These are phyloP conservation scores for Acacia confusa DNA, from an alignment of 306 rosid genomes.

Conservation along the genomic window DNA sequence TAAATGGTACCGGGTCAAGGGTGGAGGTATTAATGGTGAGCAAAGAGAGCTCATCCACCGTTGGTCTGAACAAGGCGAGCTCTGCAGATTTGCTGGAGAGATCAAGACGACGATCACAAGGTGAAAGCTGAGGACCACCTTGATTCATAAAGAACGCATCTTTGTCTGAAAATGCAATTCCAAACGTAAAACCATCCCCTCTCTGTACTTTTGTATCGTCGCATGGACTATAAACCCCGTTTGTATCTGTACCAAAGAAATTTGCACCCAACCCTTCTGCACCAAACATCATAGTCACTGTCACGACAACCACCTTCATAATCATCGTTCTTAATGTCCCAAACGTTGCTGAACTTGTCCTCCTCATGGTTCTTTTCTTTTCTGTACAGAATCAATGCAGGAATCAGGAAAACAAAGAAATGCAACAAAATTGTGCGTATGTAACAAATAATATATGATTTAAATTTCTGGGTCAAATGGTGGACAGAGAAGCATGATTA, in stretches of 20 bases:
- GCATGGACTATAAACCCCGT: slow-evolving; percentile 74
- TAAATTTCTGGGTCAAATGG: background rate
- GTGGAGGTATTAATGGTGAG: slow-evolving; percentile 51
- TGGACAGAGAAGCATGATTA: slow-evolving; percentile 11
- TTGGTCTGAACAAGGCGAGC: slow-evolving; percentile 69
- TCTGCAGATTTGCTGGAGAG: slow-evolving; percentile 48
- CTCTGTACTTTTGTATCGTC: slow-evolving; percentile 66
- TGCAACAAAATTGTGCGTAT: background rate
- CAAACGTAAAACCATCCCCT: slow-evolving; percentile 78
- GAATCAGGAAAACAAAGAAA: background rate
- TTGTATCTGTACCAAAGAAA: slow-evolving; percentile 40
- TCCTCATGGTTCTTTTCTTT: background rate
- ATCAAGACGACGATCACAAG: slow-evolving; percentile 71
- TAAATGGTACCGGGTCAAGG: slow-evolving; percentile 40
- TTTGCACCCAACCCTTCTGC: background rate
- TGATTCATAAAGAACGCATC: slow-evolving; percentile 47
- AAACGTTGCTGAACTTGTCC: slow-evolving; percentile 14
- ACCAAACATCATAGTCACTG: background rate
- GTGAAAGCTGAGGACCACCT: slow-evolving; percentile 70
- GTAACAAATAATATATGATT: background rate
- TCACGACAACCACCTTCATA: background rate
- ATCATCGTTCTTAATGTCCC: background rate
- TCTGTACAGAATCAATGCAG: slow-evolving; percentile 19
- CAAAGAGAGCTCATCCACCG: slow-evolving; percentile 69
- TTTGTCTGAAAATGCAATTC: slow-evolving; percentile 63